phyloP scores from a whole-genome alignment of 2,329 filamentous ascomycete genomes.

The Alternaria triticina region DNA sequence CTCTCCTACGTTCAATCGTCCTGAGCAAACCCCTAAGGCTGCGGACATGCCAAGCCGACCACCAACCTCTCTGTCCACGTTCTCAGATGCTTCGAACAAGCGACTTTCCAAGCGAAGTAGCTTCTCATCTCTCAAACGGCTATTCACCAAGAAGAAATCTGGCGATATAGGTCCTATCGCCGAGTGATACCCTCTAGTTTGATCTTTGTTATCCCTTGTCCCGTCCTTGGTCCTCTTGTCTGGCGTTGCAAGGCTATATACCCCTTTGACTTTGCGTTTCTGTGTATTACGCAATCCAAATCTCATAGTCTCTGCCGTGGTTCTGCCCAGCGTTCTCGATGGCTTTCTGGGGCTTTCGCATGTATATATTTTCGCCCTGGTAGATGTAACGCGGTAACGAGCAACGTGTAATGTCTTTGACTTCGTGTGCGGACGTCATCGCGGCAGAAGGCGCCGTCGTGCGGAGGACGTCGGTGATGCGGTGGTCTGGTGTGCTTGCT shows the following conservation, averaged over 20 bases:
- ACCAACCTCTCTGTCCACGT: constrained; percentile 37
- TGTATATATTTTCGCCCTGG: constrained; percentile 22
- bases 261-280: constrained; percentile 29
- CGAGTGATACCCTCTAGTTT: constrained; percentile 28
- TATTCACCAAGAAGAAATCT: constrained; percentile 47
- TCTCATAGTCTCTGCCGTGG: constrained; percentile 1
- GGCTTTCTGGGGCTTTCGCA: constrained; percentile 6
- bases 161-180: constrained; percentile 42
- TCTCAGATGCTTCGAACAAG: constrained; percentile 25
- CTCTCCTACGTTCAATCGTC: constrained; percentile 28
- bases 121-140: constrained; percentile 43
- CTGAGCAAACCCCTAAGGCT: constrained; percentile 20
- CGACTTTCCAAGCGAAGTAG: constrained; percentile 42
- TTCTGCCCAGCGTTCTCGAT: neutral
- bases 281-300: constrained; percentile 12
- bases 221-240: constrained; percentile 26
- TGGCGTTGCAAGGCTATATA: constrained; percentile 43
- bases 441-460: neutral
- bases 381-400: constrained; percentile 29
- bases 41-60: constrained; percentile 30
- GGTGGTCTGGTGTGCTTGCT: neutral
- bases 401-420: constrained; percentile 16
- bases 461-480: neutral
- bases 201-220: constrained; percentile 16
- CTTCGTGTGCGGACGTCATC: neutral